These are phyloP conservation scores for Aspergillus sp. DNA, from an alignment of 2,329 filamentous ascomycete genomes.

Conservation along the genomic window DNA sequence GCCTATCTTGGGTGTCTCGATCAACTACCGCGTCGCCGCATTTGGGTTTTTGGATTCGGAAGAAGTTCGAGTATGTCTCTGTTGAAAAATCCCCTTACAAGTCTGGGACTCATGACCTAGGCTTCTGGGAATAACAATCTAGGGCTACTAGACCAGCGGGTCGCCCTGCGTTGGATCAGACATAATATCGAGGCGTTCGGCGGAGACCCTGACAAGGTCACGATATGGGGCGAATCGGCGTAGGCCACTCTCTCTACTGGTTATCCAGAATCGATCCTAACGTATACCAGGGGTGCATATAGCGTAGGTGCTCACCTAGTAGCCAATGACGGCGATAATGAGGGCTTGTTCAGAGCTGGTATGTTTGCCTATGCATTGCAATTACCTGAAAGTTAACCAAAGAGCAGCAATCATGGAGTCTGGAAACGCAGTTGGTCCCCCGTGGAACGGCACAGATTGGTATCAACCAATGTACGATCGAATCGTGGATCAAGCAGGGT, in stretches of 20 bases:
- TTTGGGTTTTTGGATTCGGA: conserved; percentile 34
- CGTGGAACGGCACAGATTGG: conserved; percentile 35
- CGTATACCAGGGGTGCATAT: conserved; percentile 28
- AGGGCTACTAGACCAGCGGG: conserved; percentile 34
- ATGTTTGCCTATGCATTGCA: not conserved
- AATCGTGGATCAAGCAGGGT: conserved; percentile 28
- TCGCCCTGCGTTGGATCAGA: conserved; percentile 38
- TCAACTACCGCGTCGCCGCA: conserved; percentile 31
- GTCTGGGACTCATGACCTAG: conserved; percentile 12
- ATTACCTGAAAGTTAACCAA: not conserved
- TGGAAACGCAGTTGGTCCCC: conserved; percentile 30
- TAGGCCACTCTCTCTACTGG: conserved; percentile 9
- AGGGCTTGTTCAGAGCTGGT: conserved; percentile 33
- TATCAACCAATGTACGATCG: conserved; percentile 34
- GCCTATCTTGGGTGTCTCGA: conserved; percentile 31
- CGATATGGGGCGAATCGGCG: conserved; percentile 40
- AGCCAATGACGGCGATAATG: conserved; percentile 29
- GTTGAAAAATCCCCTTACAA: not conserved
- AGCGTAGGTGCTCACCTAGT: conserved; percentile 32
- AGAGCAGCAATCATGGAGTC: conserved; percentile 32
- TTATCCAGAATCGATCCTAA: not conserved
- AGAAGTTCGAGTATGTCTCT: conserved; percentile 26
- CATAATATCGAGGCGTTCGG: conserved; percentile 36
- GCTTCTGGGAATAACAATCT: conserved; percentile 30
- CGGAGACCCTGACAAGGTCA: conserved; percentile 31